phyloP scores from a whole-genome alignment of 768 basidiomycete species.

The Hebeloma cylindrosporum region DNA sequence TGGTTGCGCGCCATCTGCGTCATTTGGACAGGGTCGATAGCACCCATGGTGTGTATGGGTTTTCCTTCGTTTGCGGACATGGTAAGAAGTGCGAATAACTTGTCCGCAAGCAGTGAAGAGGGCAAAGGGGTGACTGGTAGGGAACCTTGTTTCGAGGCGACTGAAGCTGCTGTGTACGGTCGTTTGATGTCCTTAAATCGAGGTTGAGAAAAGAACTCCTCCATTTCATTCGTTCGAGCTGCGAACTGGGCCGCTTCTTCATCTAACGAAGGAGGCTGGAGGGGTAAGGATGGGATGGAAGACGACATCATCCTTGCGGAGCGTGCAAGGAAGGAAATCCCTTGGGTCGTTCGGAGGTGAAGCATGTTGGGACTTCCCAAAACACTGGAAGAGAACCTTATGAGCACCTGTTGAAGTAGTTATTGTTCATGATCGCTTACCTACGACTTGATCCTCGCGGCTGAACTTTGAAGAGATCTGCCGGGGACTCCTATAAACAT shows the following conservation, averaged over 20 bases:
- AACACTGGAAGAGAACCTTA: too few relatives aligned
- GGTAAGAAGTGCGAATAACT: conserved; percentile 70
- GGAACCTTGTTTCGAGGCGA: conserved; percentile 89
- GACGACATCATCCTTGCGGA: conserved; percentile 42
- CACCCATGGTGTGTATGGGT: conserved; percentile 90
- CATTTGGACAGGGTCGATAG: conserved; percentile 93
- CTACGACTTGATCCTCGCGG: too few relatives aligned
- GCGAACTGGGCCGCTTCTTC: conserved; percentile 62
- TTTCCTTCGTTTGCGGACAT: conserved; percentile 59
- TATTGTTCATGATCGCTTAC: too few relatives aligned
- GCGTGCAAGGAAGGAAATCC: conserved; percentile 26
- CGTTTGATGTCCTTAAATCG: conserved; percentile 74
- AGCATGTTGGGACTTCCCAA: conserved; percentile 24
- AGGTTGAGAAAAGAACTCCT: conserved; percentile 71
- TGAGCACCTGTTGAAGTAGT: too few relatives aligned
- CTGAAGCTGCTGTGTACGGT: conserved; percentile 75
- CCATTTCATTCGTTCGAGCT: conserved; percentile 60
- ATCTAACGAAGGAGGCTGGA: conserved; percentile 55
- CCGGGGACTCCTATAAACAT: too few relatives aligned
- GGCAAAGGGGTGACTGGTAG: conserved; percentile 76
- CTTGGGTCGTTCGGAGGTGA: conserved; percentile 27
- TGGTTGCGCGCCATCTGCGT: conserved; percentile 89
- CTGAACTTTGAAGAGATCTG: too few relatives aligned
- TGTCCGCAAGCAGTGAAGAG: conserved; percentile 79
- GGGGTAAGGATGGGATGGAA: conserved; percentile 42